Evolutionary conservation across 179 eudicot genomes (phyloP).

Genomic region (Beta lomatogona): DNA sequence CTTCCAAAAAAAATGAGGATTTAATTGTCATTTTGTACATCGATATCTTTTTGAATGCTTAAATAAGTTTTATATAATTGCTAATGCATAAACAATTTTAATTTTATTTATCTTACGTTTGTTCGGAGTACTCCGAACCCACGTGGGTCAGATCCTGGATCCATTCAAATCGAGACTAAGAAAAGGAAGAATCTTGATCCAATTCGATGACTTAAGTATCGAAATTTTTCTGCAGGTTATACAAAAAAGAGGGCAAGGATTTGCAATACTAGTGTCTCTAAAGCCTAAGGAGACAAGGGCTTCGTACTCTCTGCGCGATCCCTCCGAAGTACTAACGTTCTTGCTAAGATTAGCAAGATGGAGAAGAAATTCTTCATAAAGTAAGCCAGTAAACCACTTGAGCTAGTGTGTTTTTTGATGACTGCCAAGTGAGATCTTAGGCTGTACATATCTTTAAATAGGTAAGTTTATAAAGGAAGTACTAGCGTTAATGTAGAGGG

Average conservation of each 20-base stretch:
- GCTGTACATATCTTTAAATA: constrained; percentile 20
- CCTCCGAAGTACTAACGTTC: constrained; percentile 71
- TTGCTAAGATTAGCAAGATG: constrained; percentile 52
- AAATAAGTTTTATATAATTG: no score
- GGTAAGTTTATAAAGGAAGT: background rate
- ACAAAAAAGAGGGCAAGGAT: constrained; percentile 61
- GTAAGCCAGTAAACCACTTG: constrained; percentile 28
- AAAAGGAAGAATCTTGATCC: no score
- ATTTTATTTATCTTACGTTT: no score
- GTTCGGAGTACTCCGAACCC: no score
- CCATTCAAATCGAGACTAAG: no score
- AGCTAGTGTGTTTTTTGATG: constrained; percentile 30
- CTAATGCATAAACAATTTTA: no score
- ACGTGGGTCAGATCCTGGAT: no score
- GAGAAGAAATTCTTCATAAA: constrained; percentile 31
- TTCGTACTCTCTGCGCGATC: constrained; percentile 63
- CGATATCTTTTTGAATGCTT: no score
- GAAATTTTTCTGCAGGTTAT: constrained; percentile 45
- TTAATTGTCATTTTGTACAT: no score
- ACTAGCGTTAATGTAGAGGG: background rate
- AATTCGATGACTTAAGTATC: background rate
- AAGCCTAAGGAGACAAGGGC: constrained; percentile 68
- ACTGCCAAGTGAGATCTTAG: constrained; percentile 34
- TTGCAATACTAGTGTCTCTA: constrained; percentile 64
- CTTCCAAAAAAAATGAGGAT: no score